phyloP scores from a whole-genome alignment of 768 basidiomycete species.

The Suillus paluster region DNA sequence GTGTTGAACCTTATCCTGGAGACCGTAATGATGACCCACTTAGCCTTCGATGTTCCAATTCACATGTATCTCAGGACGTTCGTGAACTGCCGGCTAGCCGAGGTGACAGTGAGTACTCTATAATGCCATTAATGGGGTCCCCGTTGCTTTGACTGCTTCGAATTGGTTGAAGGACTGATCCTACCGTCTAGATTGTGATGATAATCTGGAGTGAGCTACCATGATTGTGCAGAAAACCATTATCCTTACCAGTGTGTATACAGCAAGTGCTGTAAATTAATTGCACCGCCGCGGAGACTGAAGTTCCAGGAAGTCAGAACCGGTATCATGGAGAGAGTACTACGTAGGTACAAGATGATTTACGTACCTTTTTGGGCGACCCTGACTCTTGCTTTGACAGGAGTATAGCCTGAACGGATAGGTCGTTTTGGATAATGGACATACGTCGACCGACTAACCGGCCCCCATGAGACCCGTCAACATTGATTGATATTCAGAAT shows the following conservation, averaged over 20 bases:
- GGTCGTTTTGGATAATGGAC: neutral
- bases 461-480: neutral
- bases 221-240: neutral
- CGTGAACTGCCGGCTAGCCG: constrained; percentile 11
- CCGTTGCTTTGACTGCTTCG: neutral
- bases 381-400: constrained; percentile 17
- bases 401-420: neutral
- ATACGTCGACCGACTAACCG: neutral
- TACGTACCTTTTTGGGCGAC: constrained; percentile 20
- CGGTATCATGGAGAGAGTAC: constrained; percentile 29
- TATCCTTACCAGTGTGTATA: neutral
- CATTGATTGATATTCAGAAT: neutral
- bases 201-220: neutral
- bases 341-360: constrained; percentile 13
- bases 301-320: constrained; percentile 16
- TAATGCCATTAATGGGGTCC: neutral
- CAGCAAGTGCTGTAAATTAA: constrained; percentile 9
- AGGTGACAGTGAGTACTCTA: constrained; percentile 7
- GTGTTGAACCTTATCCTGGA: neutral
- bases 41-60: neutral
- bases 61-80: constrained; percentile 4
- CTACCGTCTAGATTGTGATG: neutral
- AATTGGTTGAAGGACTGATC: neutral
- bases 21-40: neutral
- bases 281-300: constrained; percentile 23